Base-by-base conservation (phyloP, 176 grass and related monocot species). In the Aegilops sharonensis region DNA sequence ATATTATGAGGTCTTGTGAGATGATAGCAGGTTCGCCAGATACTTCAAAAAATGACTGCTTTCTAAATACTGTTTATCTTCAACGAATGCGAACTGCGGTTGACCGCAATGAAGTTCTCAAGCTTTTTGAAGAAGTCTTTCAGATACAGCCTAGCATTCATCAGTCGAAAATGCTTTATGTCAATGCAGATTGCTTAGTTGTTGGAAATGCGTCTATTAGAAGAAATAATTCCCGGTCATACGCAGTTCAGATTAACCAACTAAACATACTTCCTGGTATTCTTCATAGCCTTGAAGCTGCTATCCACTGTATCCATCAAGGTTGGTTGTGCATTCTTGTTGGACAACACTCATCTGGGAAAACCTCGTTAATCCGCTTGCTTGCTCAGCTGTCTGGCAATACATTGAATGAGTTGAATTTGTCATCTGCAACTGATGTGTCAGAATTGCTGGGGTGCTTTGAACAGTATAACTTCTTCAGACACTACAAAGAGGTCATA, bases 361-460 rank as follows among this genome's bases (percentile, higher is more conserved):
- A 98, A 87, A 98, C 95, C 13, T 98, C 95, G 77, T 92, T 98
- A 61, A 81, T 95, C 59, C 93, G 93, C 42, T 91, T 95, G 71
- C 90, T 98, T 50, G 95, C 93, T 88, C 91, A 98, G 67, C 79
- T 98, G 21, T 95, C 95, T 62, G 95, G 95, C 68, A 98, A 95
- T 81, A 81, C 86, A 60, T 89, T 95, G 78, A 89, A 90, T 50
- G 95, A 98, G 61, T 70, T 98, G 71, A 98, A 92, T 90, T 86
- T 98, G 81, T 98, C 95, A 35, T 86, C 91, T 61, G 93, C 91
- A 83, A 98, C 95, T 70, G 95, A 98, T 89, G 95, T 98, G 32
- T 92, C 95, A 60, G 95, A 98, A 81, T 85, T 98, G 69, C 86
- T 98, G 60, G 95, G 95, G 60, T 98, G 91, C 68, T 98, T 98